Base-by-base conservation (phyloP, 1,139 yeast species). In the Diutina neorugosa region DNA sequence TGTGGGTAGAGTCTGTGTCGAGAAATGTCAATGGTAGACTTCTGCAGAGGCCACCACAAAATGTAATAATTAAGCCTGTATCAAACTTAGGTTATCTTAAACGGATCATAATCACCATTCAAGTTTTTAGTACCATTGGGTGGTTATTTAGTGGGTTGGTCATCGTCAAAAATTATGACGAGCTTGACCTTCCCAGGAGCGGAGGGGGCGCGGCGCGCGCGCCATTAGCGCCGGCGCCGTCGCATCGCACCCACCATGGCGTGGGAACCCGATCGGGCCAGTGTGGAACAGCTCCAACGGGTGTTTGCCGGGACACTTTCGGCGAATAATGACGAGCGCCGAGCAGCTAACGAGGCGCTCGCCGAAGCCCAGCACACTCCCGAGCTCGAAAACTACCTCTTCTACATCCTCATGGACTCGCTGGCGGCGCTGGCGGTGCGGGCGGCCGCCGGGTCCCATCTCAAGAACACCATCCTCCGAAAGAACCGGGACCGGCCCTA, bases 401-500 rank as follows among this genome's bases (percentile, higher is more conserved):
- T 88, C 46, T 80, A 78, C 61, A 76, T 91, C 52, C 73, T 93
- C 51, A 79, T 87, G 44, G 71, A 76, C 55, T 84, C 84, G 51
- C 52, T 61, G 11, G 69, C 78, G 20, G 65, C 70, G 16, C 68
- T 81, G 2, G 84, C 84, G 51, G 77, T 86, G 31, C 76, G 97
- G 54, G 96, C 96, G 0, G 84, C 96, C 0, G 93, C 97, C 1
- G 98, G 98, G 14, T 70, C 91, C 56, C 76, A 84, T 62, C 76
- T 93, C 64, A 93, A 93, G 65, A 91, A 91, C 66, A 78, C 80
- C 56, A 71, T 88, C 44, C 64, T 82, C 51, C 69, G 66, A 55
- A 67, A 61, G 56, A 58, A 65, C 54, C 68, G 66, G 20, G 69
- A 76, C 51, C 71, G 82, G 55, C 70, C 69, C 20, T 86, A 83